These are phyloP conservation scores for Stropharia rugosoannulata DNA, from an alignment of 768 basidiomycete genomes.

Conservation along the genomic window DNA sequence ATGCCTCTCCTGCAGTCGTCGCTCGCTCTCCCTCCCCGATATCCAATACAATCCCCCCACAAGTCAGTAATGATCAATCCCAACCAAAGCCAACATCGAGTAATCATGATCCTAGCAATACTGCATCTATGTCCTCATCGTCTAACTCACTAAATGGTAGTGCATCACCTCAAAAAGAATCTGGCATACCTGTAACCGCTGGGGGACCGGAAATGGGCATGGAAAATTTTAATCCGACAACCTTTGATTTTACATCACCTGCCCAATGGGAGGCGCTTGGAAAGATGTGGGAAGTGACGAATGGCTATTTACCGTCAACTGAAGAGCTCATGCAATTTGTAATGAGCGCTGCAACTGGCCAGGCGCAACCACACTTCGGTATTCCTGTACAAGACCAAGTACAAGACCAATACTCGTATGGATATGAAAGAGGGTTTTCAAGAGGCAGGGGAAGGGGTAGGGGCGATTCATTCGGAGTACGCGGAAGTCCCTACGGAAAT, in stretches of 20 bases:
- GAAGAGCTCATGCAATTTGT: constrained; percentile 79
- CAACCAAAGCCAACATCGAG: constrained; percentile 30
- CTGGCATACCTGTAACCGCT: constrained; percentile 37
- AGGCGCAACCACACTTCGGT: constrained; percentile 5
- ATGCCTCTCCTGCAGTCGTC: constrained; percentile 16
- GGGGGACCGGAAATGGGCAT: constrained; percentile 44
- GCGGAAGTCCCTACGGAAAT: constrained; percentile 46
- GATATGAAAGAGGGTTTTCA: constrained; percentile 12
- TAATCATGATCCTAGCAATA: constrained; percentile 43
- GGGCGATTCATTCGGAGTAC: constrained; percentile 34
- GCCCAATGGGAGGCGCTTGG: constrained; percentile 81
- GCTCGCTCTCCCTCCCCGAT: constrained; percentile 21
- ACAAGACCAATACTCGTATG: constrained; percentile 1
- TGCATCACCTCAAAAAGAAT: constrained; percentile 51
- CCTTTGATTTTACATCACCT: constrained; percentile 74
- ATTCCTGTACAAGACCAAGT: neutral
- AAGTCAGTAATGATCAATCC: constrained; percentile 16
- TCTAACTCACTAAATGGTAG: constrained; percentile 51
- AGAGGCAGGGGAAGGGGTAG: constrained; percentile 33
- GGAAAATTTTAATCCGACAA: constrained; percentile 65
- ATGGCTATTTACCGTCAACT: constrained; percentile 68
- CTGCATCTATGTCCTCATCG: constrained; percentile 33
- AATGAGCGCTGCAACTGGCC: constrained; percentile 35
- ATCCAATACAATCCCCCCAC: constrained; percentile 17
- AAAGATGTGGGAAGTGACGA: constrained; percentile 71